Evolutionary conservation across 2,329 filamentous ascomycete species (phyloP), one percentile per base, ranked within the genome.

Genomic region (Delphinella strobiligena): DNA sequence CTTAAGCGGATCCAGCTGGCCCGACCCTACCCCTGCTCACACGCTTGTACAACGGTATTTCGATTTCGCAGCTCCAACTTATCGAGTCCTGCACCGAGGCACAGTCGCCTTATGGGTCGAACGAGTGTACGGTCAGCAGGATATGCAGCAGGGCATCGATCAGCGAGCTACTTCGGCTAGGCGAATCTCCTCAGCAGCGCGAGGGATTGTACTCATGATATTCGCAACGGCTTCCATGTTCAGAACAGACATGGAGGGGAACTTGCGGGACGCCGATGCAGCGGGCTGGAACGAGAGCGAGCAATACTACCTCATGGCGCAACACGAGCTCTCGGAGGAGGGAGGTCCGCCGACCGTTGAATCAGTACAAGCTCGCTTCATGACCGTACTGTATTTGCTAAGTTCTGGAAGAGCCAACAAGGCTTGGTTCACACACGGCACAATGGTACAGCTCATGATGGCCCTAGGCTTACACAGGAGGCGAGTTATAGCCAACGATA

Each of bases 401-500:
- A 45, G 41, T 17, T 44, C 45, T 9, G 45, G 40, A n/a, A 33
- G 45, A 16, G 40, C 47, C 36, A 59, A 60, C 37, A 51, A 55
- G 16, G 57, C 60, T 3, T 53, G 60, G 34, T 58, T 57, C 35
- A 47, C 41, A 42, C 15, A 57, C 14, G 52, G 47, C 1, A 54
- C 49, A 4, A 46, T 58, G 1, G 30, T 51, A 2, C 37, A 49
- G 7, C 43, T 46, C 2, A 45, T 47, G 4, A 49, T 34, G 29
- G 43, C 12, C 7, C 22, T 27, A 27, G 22, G 22, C 22, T 27
- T 12, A 7, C 7, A 27, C 22, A 27, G 22, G 15, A 45, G 16
- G 14, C 29, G n/a, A 40, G 8, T 63, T 72, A 43, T 68, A 34
- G 61, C 69, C 5, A 53, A 62, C 3, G 19, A 19, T 3, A 12